These are phyloP conservation scores for Boletus eberwhitei DNA, from an alignment of 768 basidiomycete genomes.

Conservation along the genomic window DNA sequence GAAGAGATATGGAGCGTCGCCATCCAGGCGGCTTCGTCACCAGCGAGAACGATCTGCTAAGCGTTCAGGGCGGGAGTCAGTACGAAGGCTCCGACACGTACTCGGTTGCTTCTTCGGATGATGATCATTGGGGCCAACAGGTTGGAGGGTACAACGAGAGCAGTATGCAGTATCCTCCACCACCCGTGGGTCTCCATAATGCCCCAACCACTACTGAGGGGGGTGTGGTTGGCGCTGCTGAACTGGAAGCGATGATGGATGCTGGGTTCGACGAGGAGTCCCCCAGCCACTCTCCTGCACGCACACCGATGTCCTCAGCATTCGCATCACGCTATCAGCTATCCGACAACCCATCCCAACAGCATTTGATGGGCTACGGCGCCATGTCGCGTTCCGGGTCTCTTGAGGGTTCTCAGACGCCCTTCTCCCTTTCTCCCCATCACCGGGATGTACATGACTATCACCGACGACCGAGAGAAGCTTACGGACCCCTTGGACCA, in stretches of 20 bases:
- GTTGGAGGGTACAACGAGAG: conserved; percentile 96
- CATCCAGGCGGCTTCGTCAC: conserved; percentile 66
- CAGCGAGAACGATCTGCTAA: conserved; percentile 62
- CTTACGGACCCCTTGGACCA: conserved; percentile 55
- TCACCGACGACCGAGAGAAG: conserved; percentile 33
- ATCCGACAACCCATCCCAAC: conserved; percentile 47
- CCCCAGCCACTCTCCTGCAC: conserved; percentile 47
- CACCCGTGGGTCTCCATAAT: conserved; percentile 68
- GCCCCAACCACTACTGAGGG: conserved; percentile 30
- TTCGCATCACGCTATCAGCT: conserved; percentile 61
- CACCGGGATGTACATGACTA: conserved; percentile 34
- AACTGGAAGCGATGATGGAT: conserved; percentile 92
- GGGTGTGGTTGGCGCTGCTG: conserved; percentile 59
- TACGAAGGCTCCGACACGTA: conserved; percentile 79
- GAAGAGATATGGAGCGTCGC: conserved; percentile 75
- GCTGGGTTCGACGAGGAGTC: conserved; percentile 72
- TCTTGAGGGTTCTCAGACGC: conserved; percentile 17
- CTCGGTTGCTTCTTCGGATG: conserved; percentile 83
- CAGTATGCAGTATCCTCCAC: conserved; percentile 72
- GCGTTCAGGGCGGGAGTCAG: conserved; percentile 56
- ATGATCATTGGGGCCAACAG: conserved; percentile 94
- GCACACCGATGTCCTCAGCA: conserved; percentile 28
- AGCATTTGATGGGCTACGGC: conserved; percentile 44
- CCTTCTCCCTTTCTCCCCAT: conserved; percentile 28
- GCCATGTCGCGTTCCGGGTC: conserved; percentile 52